Evolutionary conservation across 2,329 filamentous ascomycete genomes (phyloP).

Genomic region (Talaromyces sp.): DNA sequence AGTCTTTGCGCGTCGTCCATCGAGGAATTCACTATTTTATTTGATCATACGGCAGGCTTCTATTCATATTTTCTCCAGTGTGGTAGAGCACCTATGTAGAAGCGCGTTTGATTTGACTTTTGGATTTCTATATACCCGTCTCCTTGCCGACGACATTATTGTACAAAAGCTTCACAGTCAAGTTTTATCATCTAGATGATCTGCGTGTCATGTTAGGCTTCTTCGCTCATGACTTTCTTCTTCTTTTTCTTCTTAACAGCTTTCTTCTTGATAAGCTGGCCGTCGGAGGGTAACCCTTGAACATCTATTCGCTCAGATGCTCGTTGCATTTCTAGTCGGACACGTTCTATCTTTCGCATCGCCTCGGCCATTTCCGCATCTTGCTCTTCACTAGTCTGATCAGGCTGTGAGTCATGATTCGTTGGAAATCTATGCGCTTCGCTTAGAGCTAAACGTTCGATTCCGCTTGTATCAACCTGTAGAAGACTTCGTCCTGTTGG

Average conservation of each 20-base stretch:
- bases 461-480: slow-evolving; percentile 78
- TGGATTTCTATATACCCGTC: slow-evolving; percentile 5
- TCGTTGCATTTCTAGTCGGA: slow-evolving; percentile 75
- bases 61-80: neutral
- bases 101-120: neutral
- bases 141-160: neutral
- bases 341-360: slow-evolving; percentile 78
- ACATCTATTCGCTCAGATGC: slow-evolving; percentile 46
- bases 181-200: neutral
- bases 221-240: slow-evolving; percentile 8
- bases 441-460: slow-evolving; percentile 67
- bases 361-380: slow-evolving; percentile 86
- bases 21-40: neutral
- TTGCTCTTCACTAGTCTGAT: slow-evolving; percentile 71
- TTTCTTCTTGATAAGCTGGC: slow-evolving; percentile 55
- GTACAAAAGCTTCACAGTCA: slow-evolving; percentile 5
- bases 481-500: slow-evolving; percentile 59
- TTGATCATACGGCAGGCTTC: neutral
- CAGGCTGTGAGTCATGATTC: slow-evolving; percentile 43
- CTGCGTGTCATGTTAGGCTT: neutral
- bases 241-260: slow-evolving; percentile 32
- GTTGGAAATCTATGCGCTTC: slow-evolving; percentile 28
- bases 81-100: neutral
- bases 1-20: neutral
- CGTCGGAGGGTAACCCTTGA: slow-evolving; percentile 44